Conservation (phyloP, 2,329 filamentous ascomycete genomes). For the Pseudogymnoascus sp. region DNA sequence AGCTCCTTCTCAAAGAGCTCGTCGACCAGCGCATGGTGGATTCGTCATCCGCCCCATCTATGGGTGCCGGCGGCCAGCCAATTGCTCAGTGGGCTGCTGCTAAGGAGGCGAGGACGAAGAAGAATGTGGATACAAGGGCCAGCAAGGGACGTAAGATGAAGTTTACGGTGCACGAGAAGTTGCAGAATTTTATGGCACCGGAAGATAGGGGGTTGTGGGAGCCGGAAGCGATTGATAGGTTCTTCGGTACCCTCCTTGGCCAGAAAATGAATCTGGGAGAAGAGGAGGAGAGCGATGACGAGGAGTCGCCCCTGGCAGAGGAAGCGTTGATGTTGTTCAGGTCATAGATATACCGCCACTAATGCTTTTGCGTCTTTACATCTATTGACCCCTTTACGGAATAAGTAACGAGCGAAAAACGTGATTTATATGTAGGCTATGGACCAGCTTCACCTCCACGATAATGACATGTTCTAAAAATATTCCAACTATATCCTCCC, state of each 20-base stretch:
- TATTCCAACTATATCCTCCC: no score
- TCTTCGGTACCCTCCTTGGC: slow-evolving; percentile 69
- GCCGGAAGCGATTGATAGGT: slow-evolving; percentile 64
- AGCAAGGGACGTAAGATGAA: slow-evolving; percentile 92
- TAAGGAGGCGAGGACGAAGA: slow-evolving; percentile 71
- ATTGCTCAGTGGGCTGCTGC: slow-evolving; percentile 58
- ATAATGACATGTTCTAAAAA: no score
- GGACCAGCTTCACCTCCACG: no score
- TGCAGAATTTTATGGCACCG: slow-evolving; percentile 96
- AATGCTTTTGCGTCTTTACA: not conserved
- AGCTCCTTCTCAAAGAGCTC: slow-evolving; percentile 83
- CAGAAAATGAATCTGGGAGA: slow-evolving; percentile 60
- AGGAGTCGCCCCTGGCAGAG: slow-evolving; percentile 32
- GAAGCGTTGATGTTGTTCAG: slow-evolving; percentile 27
- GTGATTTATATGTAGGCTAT: no score
- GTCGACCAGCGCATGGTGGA: slow-evolving; percentile 80
- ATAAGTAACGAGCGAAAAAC: no score
- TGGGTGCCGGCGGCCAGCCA: slow-evolving; percentile 37
- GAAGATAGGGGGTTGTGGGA: slow-evolving; percentile 79
- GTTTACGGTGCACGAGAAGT: slow-evolving; percentile 91
- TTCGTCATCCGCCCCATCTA: slow-evolving; percentile 37
- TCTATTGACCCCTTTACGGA: no score
- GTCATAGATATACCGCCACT: slow-evolving; percentile 14
- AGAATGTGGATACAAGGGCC: slow-evolving; percentile 83
- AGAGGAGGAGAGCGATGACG: slow-evolving; percentile 42